Percentiles rank a stretch among this genome's conserved stretches.
Evolutionary conservation across 805 yeast genomes (phyloP).

Genomic region (Spathaspora hagerdaliae): DNA sequence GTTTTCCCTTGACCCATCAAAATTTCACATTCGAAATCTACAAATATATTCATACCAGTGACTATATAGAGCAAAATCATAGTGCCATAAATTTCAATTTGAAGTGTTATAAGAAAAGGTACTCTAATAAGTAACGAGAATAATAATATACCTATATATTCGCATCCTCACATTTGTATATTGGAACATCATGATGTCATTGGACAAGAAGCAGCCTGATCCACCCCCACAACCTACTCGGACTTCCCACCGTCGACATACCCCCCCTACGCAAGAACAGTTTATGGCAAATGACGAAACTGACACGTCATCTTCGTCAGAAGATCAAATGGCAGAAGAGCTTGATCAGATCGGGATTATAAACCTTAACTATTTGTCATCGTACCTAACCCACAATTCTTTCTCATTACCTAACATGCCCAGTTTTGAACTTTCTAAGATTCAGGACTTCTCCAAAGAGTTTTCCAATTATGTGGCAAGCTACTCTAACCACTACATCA

Average conservation of each 20-base stretch:
- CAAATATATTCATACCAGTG: not conserved
- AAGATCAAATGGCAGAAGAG: slow-evolving; percentile 41
- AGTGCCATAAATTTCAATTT: too few species aligned
- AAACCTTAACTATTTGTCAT: slow-evolving; percentile 23
- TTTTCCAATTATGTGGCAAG: slow-evolving; percentile 26
- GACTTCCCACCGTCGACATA: not conserved
- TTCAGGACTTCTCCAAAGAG: slow-evolving; percentile 26
- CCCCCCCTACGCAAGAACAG: not conserved
- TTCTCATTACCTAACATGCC: slow-evolving; percentile 20
- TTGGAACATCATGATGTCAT: too few species aligned
- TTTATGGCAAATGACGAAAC: not conserved
- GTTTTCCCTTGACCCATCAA: too few species aligned
- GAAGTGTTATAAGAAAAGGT: too few species aligned
- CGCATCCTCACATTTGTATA: too few species aligned
- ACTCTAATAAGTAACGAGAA: too few species aligned
- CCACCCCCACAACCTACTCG: too few species aligned
- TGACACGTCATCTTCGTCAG: slow-evolving; percentile 8
- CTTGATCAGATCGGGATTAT: slow-evolving; percentile 50
- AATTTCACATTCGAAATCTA: not conserved
- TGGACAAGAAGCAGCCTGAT: too few species aligned
- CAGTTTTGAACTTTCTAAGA: slow-evolving; percentile 17
- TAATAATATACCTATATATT: too few species aligned
- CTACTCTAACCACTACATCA: slow-evolving; percentile 15
- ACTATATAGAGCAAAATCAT: too few species aligned
- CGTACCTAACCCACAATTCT: slow-evolving; percentile 16